phyloP scores from a whole-genome alignment of 305 asterid genomes.

The Solanum hybrid region DNA sequence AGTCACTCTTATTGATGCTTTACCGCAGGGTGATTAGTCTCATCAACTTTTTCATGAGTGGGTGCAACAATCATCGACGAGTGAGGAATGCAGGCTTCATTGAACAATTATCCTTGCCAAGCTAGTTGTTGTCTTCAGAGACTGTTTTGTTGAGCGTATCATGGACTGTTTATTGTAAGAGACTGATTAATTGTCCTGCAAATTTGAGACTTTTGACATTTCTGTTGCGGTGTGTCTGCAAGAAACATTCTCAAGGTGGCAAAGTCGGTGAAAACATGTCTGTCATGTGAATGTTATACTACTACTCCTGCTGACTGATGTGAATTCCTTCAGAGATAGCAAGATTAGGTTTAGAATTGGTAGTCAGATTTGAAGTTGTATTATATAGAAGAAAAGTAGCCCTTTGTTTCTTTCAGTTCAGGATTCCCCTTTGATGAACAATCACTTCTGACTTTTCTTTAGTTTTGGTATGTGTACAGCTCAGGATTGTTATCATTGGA shows the following conservation, averaged over 20 bases:
- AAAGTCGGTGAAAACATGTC: slow-evolving; percentile 17
- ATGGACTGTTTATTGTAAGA: background rate
- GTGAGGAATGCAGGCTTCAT: background rate
- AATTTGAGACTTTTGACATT: background rate
- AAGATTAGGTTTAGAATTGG: slow-evolving; percentile 35
- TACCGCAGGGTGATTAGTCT: slow-evolving; percentile 6
- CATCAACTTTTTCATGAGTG: background rate
- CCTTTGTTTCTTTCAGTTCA: slow-evolving; percentile 45
- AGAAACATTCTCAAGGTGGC: background rate
- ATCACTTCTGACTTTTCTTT: slow-evolving; percentile 35
- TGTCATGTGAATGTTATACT: slow-evolving; percentile 25
- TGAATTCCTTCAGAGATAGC: slow-evolving; percentile 21
- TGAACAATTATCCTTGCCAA: background rate
- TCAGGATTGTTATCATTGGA: slow-evolving; percentile 37
- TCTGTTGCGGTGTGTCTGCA: background rate
- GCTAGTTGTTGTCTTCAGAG: background rate
- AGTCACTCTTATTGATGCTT: slow-evolving; percentile 7
- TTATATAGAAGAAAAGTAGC: slow-evolving; percentile 44
- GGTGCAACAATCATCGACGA: background rate
- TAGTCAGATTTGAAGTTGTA: slow-evolving; percentile 38
- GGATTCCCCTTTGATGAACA: slow-evolving; percentile 40
- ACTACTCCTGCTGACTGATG: slow-evolving; percentile 30
- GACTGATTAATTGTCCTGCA: slow-evolving; percentile 1
- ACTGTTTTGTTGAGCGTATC: background rate
- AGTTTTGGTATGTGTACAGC: slow-evolving; percentile 53